These are phyloP conservation scores for Mycena galericulata DNA, from an alignment of 768 basidiomycete species.

Conservation along the genomic window DNA sequence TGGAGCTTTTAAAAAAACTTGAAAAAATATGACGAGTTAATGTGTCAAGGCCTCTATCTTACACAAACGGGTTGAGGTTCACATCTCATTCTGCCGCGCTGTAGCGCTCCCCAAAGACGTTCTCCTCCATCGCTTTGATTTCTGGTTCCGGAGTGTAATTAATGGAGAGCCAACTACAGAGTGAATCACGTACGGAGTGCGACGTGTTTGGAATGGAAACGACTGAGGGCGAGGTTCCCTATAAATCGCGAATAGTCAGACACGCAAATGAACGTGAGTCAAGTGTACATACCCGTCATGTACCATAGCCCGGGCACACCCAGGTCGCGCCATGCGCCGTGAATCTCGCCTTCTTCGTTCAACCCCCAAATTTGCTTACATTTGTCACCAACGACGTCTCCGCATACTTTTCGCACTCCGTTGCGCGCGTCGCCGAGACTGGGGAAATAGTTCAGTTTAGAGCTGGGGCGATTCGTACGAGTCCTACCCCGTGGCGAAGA, in stretches of 20 bases:
- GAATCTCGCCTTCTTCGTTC: conserved; percentile 72
- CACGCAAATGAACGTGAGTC: neutral
- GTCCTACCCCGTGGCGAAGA: conserved; percentile 71
- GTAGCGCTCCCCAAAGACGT: conserved; percentile 52
- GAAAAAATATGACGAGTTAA: too few species aligned
- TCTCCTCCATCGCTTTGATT: conserved; percentile 76
- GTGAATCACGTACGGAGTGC: conserved; percentile 67
- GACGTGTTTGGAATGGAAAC: conserved; percentile 77
- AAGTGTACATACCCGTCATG: conserved; percentile 41
- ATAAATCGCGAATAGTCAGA: neutral
- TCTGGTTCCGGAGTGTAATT: conserved; percentile 51
- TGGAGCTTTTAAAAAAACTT: too few species aligned
- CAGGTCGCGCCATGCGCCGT: conserved; percentile 60
- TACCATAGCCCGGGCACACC: conserved; percentile 69
- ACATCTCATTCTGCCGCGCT: neutral
- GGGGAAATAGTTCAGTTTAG: neutral
- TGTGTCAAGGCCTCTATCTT: too few species aligned
- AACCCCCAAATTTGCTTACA: conserved; percentile 71
- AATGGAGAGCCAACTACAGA: neutral
- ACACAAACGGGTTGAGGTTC: neutral
- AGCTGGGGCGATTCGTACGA: too few species aligned
- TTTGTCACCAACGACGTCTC: conserved; percentile 56
- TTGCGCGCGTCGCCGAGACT: conserved; percentile 60
- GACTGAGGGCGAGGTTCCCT: conserved; percentile 70
- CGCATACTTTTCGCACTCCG: conserved; percentile 58